Evolutionary conservation across 2,329 filamentous ascomycete genomes (phyloP).

Genomic region (Aspergillus neoniger): DNA sequence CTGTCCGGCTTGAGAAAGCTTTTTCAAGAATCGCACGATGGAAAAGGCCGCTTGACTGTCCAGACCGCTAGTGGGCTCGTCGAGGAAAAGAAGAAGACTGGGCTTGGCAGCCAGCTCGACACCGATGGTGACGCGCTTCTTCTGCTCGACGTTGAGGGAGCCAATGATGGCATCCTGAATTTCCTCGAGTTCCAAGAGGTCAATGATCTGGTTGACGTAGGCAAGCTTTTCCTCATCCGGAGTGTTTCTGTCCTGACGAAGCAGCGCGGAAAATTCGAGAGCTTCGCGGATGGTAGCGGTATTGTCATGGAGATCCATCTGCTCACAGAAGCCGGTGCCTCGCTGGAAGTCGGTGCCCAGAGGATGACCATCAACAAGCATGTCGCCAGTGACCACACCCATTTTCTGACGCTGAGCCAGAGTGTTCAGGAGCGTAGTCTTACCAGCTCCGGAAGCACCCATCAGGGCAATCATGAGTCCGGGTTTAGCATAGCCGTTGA

Average conservation of each 20-base stretch:
- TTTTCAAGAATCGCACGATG: conserved; percentile 69
- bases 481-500: conserved; percentile 77
- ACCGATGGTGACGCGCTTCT: conserved; percentile 72
- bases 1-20: conserved; percentile 66
- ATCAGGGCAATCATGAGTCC: conserved; percentile 79
- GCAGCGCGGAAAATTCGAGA: conserved; percentile 67
- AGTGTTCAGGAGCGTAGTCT: conserved; percentile 80
- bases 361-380: conserved; percentile 68
- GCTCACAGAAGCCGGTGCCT: conserved; percentile 70
- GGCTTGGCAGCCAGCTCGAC: conserved; percentile 73
- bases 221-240: conserved; percentile 63
- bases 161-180: conserved; percentile 68
- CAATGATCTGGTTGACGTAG: conserved; percentile 67
- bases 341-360: conserved; percentile 67
- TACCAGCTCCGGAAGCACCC: conserved; percentile 79
- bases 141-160: conserved; percentile 67
- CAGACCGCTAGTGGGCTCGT: conserved; percentile 71
- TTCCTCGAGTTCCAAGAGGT: conserved; percentile 64
- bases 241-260: conserved; percentile 60
- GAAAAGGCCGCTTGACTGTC: conserved; percentile 70
- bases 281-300: conserved; percentile 69
- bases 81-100: conserved; percentile 67
- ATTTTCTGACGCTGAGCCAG: conserved; percentile 70
- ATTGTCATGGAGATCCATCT: conserved; percentile 70
- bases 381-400: conserved; percentile 66